Base-by-base conservation (phyloP, 768 basidiomycete genomes). In the Lepiota subincarnata region DNA sequence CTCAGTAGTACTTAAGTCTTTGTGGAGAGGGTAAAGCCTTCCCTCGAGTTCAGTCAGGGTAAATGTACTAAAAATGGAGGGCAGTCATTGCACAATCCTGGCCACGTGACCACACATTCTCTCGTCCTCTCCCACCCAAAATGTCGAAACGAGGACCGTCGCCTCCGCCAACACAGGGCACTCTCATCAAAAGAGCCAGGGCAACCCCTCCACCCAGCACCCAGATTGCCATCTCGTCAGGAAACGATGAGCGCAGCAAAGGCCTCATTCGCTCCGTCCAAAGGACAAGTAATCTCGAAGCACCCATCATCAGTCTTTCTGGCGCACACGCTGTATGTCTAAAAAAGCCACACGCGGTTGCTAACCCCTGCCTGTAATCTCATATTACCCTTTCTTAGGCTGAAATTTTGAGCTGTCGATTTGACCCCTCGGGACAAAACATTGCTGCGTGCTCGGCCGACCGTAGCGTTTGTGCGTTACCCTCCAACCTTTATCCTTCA, bases 401-500 rank as follows among this genome's bases (percentile, higher is more conserved):
- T 6, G 97, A 99, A 73, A 91, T 98, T 57, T 59, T 95, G 58
- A 89, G 89, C 60, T 92, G 93, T 73, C 81, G 92, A 60, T 98
- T 98, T 66, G 92, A 96, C 63, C 92, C 94, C 12, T 88, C 88
- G 2, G 97, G 97, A 3, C 87, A 95, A 67, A 91, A 90, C 59
- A 84, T 98, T 54, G 97, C 96, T 37, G 93, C 93, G 7, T 92
- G 88, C 64, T 94, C 92, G 12, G 80, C 88, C 1, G 96, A 99
- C 70, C 77, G 91, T 62, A 86, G 86, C 58, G 86, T 98, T 58
- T 96, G 94, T 92, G 62, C 68, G 92, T 83, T 13, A n/a, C n/a
- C 28, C 42, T 18, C 22, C 8, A 19, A 10, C 20, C 24, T 5
- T 18, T 12, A n/a, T 7, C 6, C 4, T 20, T 26, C n/a, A 50